Conservation (phyloP, 768 basidiomycete genomes). For the Cystobasidium onofrii region DNA sequence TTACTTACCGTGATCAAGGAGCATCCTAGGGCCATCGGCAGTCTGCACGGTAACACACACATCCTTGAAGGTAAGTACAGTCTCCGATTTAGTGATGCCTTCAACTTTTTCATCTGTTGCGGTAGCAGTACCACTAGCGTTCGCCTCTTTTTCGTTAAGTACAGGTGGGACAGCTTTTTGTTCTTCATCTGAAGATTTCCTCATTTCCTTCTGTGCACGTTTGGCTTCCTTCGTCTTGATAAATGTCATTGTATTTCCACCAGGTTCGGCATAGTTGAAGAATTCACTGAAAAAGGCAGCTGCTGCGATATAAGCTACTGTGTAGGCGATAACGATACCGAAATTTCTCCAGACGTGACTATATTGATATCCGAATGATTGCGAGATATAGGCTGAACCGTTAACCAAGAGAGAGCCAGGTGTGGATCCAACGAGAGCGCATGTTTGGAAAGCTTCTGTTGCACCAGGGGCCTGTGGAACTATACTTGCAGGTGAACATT, state of each 20-base stretch:
- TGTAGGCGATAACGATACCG: slow-evolving; percentile 3
- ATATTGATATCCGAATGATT: slow-evolving; percentile 25
- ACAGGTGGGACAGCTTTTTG: neutral
- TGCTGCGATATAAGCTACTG: neutral
- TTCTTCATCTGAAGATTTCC: neutral
- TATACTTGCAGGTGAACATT: slow-evolving; percentile 23
- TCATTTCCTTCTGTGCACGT: neutral
- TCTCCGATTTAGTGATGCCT: neutral
- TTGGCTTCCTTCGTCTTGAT: slow-evolving; percentile 9
- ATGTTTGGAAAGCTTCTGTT: slow-evolving; percentile 38
- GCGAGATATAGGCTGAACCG: slow-evolving; percentile 36
- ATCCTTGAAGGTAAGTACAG: slow-evolving; percentile 11
- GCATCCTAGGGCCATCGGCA: neutral
- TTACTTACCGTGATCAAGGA: neutral
- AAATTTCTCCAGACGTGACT: slow-evolving; percentile 28
- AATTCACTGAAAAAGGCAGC: neutral
- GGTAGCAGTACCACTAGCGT: neutral
- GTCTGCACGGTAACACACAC: neutral
- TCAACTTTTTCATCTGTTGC: neutral
- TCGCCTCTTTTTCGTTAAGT: neutral
- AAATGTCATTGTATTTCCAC: slow-evolving; percentile 7
- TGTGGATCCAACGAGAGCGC: slow-evolving; percentile 37
- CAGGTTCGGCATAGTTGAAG: neutral
- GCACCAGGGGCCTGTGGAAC: slow-evolving; percentile 16
- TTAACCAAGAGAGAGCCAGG: slow-evolving; percentile 36